These are phyloP conservation scores for Colletotrichum musicola DNA, from an alignment of 2,329 filamentous ascomycete species.

Conservation along the genomic window DNA sequence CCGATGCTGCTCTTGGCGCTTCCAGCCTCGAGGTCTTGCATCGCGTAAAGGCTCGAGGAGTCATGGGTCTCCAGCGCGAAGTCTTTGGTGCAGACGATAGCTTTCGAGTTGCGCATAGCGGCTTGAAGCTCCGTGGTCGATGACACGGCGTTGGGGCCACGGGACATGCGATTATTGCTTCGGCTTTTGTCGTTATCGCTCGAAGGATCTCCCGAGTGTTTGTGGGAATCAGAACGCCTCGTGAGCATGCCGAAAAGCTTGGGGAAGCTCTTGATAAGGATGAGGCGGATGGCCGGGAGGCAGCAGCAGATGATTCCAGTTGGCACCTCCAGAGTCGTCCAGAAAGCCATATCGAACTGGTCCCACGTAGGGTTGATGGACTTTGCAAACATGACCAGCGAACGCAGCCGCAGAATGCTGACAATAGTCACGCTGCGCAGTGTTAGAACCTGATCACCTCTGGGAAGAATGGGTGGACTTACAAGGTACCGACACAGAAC, in stretches of 20 bases:
- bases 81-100: conserved; percentile 5
- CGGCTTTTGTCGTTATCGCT: not conserved
- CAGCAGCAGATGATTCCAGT: conserved; percentile 35
- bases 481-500: conserved; percentile 59
- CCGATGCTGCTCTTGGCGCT: conserved; percentile 13
- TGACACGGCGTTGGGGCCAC: not conserved
- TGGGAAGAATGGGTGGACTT: conserved; percentile 33
- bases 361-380: conserved; percentile 48
- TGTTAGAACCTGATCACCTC: not conserved
- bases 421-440: conserved; percentile 46
- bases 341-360: conserved; percentile 43
- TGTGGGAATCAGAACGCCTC: conserved; percentile 7
- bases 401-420: conserved; percentile 47
- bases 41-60: conserved; percentile 5
- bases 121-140: conserved; percentile 16
- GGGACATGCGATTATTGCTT: conserved; percentile 12
- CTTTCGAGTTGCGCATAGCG: not conserved
- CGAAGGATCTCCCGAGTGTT: conserved; percentile 11
- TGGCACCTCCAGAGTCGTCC: conserved; percentile 33
- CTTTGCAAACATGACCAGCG: conserved; percentile 43
- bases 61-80: conserved; percentile 19
- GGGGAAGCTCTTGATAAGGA: conserved; percentile 32
- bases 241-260: conserved; percentile 28
- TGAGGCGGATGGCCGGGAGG: conserved; percentile 31
- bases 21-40: conserved; percentile 22